A percentile compares a stretch with the other conserved stretches of the same genome.
Evolutionary conservation across 2,329 filamentous ascomycete species (phyloP).

Genomic region (Claviceps maximensis): DNA sequence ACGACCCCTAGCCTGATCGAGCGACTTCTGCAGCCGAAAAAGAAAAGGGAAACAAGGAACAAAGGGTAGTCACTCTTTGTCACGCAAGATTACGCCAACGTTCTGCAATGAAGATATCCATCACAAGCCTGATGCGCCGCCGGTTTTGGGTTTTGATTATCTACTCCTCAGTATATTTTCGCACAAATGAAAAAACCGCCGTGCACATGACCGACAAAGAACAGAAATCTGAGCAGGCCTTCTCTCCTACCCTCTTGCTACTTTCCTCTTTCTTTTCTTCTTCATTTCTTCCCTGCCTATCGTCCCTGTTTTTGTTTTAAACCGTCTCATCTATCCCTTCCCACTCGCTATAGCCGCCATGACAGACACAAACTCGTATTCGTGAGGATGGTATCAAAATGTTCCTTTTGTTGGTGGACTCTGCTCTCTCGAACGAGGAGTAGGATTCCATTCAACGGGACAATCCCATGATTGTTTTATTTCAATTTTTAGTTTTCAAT

Average conservation of each 20-base stretch:
- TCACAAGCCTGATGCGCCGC: slow-evolving; percentile 1
- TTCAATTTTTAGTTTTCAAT: slow-evolving; percentile 37
- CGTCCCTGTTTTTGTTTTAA: too few relatives aligned
- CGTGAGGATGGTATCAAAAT: background rate
- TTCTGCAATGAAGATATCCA: slow-evolving; percentile 5
- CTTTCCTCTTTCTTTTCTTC: too few relatives aligned
- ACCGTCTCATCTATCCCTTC: background rate
- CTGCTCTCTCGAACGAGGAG: background rate
- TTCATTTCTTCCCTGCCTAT: background rate
- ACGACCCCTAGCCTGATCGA: background rate
- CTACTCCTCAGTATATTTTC: background rate
- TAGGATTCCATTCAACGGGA: background rate
- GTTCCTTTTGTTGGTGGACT: background rate
- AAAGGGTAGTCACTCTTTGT: too few relatives aligned
- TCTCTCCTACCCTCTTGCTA: background rate
- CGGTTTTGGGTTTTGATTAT: background rate
- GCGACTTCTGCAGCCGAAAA: background rate
- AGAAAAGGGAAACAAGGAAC: background rate
- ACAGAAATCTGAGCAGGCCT: slow-evolving; percentile 37
- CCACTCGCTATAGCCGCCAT: slow-evolving; percentile 19
- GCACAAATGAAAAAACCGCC: background rate
- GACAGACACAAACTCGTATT: slow-evolving; percentile 16
- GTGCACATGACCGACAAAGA: slow-evolving; percentile 20
- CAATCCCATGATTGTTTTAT: background rate
- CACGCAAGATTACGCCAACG: too few relatives aligned